Percentiles rank a stretch among this genome's conserved stretches.
phyloP scores from a whole-genome alignment of 305 asterid genomes.

The Coffea humblotiana region DNA sequence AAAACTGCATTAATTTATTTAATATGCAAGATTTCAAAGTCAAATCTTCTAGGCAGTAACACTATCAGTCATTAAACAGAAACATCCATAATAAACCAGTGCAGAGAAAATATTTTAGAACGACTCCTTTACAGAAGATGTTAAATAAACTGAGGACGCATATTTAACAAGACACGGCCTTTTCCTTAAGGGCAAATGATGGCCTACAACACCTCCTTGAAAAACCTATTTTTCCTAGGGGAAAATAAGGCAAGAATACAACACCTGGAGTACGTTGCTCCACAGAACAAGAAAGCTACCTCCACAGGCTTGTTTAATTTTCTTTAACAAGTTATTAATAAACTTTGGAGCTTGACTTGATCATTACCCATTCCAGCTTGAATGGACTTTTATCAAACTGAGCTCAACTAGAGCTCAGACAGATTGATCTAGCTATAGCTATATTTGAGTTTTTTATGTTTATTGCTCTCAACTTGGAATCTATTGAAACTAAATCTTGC shows the following conservation, averaged over 20 bases:
- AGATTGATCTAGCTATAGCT: too few species aligned
- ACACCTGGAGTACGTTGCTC: neutral
- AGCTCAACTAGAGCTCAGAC: too few species aligned
- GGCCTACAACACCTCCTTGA: neutral
- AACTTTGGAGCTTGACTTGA: too few species aligned
- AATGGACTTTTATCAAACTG: too few species aligned
- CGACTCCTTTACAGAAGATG: neutral
- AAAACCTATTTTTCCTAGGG: neutral
- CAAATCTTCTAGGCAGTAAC: neutral
- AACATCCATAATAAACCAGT: neutral
- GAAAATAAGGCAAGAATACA: neutral
- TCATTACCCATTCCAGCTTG: neutral
- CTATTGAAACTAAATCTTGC: neutral
- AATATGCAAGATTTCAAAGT: neutral
- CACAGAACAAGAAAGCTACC: neutral
- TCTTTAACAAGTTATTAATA: neutral
- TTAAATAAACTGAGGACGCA: neutral
- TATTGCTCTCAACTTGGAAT: too few species aligned
- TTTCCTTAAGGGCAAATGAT: too few species aligned
- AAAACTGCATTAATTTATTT: neutral
- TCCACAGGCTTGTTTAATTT: neutral
- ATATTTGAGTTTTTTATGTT: neutral
- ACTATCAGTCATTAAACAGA: neutral
- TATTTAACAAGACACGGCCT: neutral
- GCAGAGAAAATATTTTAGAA: neutral